A percentile compares a stretch with the other conserved stretches of the same genome.
Conservation (phyloP, 495 filamentous ascomycete genomes). For the Thozetella sp. region DNA sequence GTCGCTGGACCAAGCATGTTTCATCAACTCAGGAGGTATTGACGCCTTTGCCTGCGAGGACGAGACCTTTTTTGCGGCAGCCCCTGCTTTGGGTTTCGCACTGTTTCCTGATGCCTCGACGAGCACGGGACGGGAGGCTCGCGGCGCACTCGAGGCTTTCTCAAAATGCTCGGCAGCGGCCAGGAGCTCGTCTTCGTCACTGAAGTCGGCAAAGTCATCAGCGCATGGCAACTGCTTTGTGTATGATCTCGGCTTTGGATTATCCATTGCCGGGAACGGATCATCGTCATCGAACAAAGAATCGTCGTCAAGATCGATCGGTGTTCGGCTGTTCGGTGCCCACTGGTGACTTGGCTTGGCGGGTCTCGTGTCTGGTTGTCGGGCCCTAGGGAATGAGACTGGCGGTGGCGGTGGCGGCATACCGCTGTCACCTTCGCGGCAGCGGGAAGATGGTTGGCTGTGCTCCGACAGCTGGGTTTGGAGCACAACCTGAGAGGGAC, state of each 20-base stretch:
- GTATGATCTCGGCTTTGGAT: conserved; percentile 4
- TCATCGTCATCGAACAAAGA: conserved; percentile 40
- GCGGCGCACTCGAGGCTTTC: conserved; percentile 30
- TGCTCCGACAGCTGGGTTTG: conserved; percentile 43
- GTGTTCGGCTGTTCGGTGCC: conserved; percentile 3
- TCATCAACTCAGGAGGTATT: conserved; percentile 40
- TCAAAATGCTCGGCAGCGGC: conserved; percentile 62
- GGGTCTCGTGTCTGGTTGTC: not conserved
- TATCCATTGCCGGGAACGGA: conserved; percentile 21
- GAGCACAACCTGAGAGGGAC: conserved; percentile 45
- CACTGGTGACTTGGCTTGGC: not conserved
- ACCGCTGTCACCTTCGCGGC: not conserved
- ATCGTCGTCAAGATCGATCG: conserved; percentile 31
- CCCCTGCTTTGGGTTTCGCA: conserved; percentile 24
- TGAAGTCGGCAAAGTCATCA: conserved; percentile 66
- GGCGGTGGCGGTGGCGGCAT: conserved; percentile 3
- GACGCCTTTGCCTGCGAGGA: conserved; percentile 17
- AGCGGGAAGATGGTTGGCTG: no score
- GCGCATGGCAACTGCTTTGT: conserved; percentile 16
- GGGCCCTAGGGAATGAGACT: not conserved
- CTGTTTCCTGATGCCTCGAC: conserved; percentile 38
- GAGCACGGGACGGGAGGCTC: conserved; percentile 26
- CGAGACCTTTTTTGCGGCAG: conserved; percentile 21
- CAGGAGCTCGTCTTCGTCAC: conserved; percentile 72
- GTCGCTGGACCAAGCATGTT: conserved; percentile 79